Evolutionary conservation across 1,284 basidiomycete species (phyloP).

Genomic region (Vanrija sp.): DNA sequence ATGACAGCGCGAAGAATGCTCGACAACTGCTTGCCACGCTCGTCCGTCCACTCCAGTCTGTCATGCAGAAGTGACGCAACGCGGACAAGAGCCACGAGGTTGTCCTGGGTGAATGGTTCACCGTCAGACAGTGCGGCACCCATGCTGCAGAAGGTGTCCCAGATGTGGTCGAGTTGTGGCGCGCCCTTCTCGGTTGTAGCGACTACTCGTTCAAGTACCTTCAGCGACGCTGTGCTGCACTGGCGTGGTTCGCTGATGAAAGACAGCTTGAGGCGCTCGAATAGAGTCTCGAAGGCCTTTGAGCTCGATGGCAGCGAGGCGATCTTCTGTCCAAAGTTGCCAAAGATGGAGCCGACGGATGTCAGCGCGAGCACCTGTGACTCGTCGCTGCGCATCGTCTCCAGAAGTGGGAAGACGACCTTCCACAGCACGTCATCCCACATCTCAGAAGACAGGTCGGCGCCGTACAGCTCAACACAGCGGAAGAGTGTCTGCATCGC

Average conservation of each 20-base stretch:
- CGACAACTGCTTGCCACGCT: slow-evolving; percentile 65
- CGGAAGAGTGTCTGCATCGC: slow-evolving; percentile 94
- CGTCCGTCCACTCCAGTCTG: slow-evolving; percentile 47
- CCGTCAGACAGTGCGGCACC: slow-evolving; percentile 55
- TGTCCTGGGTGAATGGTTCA: slow-evolving; percentile 75
- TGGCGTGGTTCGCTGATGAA: slow-evolving; percentile 65
- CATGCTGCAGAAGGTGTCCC: slow-evolving; percentile 67
- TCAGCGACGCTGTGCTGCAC: slow-evolving; percentile 72
- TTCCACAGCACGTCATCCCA: slow-evolving; percentile 89
- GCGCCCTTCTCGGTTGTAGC: slow-evolving; percentile 50
- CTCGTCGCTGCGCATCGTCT: slow-evolving; percentile 71
- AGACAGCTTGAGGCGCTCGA: slow-evolving; percentile 63
- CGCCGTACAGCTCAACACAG: slow-evolving; percentile 87
- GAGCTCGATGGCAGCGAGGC: slow-evolving; percentile 66
- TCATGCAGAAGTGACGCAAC: slow-evolving; percentile 31
- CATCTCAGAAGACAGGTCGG: slow-evolving; percentile 67
- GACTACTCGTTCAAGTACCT: slow-evolving; percentile 74
- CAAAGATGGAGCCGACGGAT: slow-evolving; percentile 77
- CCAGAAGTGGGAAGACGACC: slow-evolving; percentile 82
- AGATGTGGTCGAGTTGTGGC: slow-evolving; percentile 55
- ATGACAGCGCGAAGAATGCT: slow-evolving; percentile 73
- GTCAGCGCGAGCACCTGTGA: slow-evolving; percentile 80
- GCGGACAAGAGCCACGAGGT: slow-evolving; percentile 60
- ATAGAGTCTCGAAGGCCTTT: slow-evolving; percentile 67
- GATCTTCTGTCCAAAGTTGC: slow-evolving; percentile 69